phyloP scores from a whole-genome alignment of 495 filamentous ascomycete genomes.

The Daldinia concentrica region DNA sequence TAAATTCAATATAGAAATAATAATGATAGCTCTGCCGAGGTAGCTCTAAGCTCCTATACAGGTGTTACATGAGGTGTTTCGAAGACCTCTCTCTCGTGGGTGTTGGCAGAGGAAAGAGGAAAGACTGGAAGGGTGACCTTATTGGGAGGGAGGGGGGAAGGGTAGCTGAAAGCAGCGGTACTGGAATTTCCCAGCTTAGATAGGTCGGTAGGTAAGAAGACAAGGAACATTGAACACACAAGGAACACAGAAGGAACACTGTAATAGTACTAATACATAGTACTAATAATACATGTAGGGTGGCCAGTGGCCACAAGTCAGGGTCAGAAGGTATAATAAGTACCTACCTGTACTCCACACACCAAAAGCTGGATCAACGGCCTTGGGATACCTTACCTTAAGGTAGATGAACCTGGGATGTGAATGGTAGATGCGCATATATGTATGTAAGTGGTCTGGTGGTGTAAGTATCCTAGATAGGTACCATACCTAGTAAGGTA shows the following conservation, averaged over 20 bases:
- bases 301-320: slow-evolving; percentile 19
- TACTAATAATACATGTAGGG: slow-evolving; percentile 10
- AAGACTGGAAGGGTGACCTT: slow-evolving; percentile 47
- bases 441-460: slow-evolving; percentile 12
- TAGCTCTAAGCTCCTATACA: slow-evolving; percentile 43
- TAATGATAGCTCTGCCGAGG: slow-evolving; percentile 38
- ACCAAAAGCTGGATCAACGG: no score
- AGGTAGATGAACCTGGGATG: neutral
- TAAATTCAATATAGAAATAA: slow-evolving; percentile 20
- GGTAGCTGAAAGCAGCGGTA: slow-evolving; percentile 42
- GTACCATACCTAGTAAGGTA: slow-evolving; percentile 9
- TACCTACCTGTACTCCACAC: neutral
- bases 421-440: neutral
- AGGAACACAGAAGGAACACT: neutral
- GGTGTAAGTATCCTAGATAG: slow-evolving; percentile 2
- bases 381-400: neutral
- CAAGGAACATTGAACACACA: slow-evolving; percentile 1
- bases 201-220: slow-evolving; percentile 23
- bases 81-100: slow-evolving; percentile 46
- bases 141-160: slow-evolving; percentile 47
- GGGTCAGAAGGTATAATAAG: slow-evolving; percentile 5
- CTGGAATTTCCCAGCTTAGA: slow-evolving; percentile 39
- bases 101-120: slow-evolving; percentile 39
- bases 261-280: no score
- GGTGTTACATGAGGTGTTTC: slow-evolving; percentile 62